These are phyloP conservation scores for Zygosaccharomyces kombuchaensis DNA, from an alignment of 805 yeast species.

Conservation along the genomic window DNA sequence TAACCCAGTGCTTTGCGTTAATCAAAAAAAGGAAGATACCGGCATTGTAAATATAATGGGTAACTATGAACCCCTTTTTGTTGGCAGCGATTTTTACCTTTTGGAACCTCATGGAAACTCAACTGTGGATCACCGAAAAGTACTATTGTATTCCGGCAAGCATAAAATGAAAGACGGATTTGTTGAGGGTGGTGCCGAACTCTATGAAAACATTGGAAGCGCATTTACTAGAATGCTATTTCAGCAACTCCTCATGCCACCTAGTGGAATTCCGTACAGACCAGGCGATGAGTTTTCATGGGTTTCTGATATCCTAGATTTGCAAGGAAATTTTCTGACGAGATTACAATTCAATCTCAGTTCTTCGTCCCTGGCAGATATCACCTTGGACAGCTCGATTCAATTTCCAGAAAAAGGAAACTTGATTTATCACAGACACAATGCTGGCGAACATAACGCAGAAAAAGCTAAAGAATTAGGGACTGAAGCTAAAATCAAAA, in stretches of 20 bases:
- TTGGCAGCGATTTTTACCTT: slow-evolving; percentile 28
- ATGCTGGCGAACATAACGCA: neutral
- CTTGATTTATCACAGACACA: slow-evolving; percentile 9
- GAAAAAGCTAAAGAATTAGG: neutral
- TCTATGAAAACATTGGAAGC: slow-evolving; percentile 17
- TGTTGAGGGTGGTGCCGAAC: neutral
- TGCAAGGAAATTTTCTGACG: slow-evolving; percentile 24
- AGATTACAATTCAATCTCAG: slow-evolving; percentile 15
- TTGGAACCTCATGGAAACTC: slow-evolving; percentile 13
- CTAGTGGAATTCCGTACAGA: slow-evolving; percentile 16
- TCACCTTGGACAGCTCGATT: slow-evolving; percentile 6
- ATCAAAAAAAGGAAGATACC: neutral
- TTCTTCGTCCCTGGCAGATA: slow-evolving; percentile 9
- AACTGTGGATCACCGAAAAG: slow-evolving; percentile 5
- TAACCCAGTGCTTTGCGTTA: slow-evolving; percentile 17
- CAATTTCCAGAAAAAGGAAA: slow-evolving; percentile 11
- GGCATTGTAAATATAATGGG: slow-evolving; percentile 17
- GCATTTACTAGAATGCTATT: slow-evolving; percentile 23
- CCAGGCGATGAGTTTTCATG: slow-evolving; percentile 32
- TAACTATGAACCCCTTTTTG: slow-evolving; percentile 24
- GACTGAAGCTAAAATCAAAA: neutral
- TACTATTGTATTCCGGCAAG: slow-evolving; percentile 12
- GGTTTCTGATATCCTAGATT: slow-evolving; percentile 31
- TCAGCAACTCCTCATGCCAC: slow-evolving; percentile 16
- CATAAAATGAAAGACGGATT: neutral